Base-by-base conservation (phyloP, 495 filamentous ascomycete species). In the Podospora sp. region DNA sequence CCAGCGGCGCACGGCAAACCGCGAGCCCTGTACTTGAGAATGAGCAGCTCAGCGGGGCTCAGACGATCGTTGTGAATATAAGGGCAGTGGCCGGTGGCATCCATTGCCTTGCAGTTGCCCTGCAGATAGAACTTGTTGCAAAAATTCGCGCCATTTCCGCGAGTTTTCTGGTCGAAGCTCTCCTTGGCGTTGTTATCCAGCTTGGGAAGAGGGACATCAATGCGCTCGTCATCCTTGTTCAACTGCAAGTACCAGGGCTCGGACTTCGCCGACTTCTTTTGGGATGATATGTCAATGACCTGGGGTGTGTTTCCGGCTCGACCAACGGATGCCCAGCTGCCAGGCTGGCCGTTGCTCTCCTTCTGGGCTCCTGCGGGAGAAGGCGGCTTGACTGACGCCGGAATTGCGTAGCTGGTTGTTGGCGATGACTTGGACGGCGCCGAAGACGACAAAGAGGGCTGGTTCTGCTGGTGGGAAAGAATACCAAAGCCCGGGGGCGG, bases 61-160 rank as follows among this genome's bases (percentile, higher is more conserved):
- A 81, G 65, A 0, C 72, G 68, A 2, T 66, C 65, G 0, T 71
- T 73, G 62, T 81, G 79, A n/a, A 68, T 63, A 40, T 75, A 81
- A 6, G 33, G 64, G 72, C 79, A 81, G 8, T 58, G 26, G 0
- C 46, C 58, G 21, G 71, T 72, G 16, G 18, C 22, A 6, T 65
- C 63, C 7, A 26, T 24, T 11, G 25, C 22, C 46, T 65, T 70
- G 69, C 79, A 81, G 16, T 6, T 36, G 9, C 69, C 70, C 14
- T 53, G 64, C 2, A 81, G 62, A 46, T 81, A 77, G 59, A 62
- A 78, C 9, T 69, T 40, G 65, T 81, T 80, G 65, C 79, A 81
- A 50, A 73, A 73, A 49, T 77, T 76, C 35, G 62, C 65, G 3
- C 66, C 67, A 22, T 76, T 76, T 16, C 49, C 72, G 5, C 61